Percentiles rank a stretch among this genome's conserved stretches.
These are phyloP conservation scores for Fusarium hainanense DNA, from an alignment of 2,329 filamentous ascomycete genomes.

Conservation along the genomic window DNA sequence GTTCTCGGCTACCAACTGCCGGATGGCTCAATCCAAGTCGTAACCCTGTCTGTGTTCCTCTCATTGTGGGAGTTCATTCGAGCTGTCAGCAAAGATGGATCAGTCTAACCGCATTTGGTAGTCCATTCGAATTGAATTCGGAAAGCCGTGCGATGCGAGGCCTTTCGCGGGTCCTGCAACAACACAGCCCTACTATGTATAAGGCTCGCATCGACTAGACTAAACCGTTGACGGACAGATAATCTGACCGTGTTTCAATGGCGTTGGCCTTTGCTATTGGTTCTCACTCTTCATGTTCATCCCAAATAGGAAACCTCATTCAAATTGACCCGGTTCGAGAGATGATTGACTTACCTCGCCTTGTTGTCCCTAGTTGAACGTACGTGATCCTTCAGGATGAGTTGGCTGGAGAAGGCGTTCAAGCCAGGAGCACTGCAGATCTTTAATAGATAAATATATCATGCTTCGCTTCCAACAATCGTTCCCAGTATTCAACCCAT, in stretches of 20 bases:
- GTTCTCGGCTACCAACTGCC: not conserved
- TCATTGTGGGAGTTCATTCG: constrained; percentile 13
- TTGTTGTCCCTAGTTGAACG: not conserved
- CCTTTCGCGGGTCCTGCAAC: not conserved
- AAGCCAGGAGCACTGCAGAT: not conserved
- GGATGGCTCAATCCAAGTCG: not conserved
- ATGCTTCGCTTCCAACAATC: not conserved
- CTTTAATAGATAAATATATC: constrained; percentile 22
- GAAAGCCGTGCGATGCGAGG: constrained; percentile 41
- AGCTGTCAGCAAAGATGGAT: not conserved
- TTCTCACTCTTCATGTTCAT: not conserved
- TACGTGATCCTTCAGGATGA: not conserved
- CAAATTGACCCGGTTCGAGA: constrained; percentile 13
- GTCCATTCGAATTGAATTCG: constrained; percentile 42
- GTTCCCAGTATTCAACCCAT: not conserved
- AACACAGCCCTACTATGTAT: constrained; percentile 36
- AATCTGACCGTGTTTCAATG: constrained; percentile 11
- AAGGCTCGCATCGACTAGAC: constrained; percentile 14
- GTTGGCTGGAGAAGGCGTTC: not conserved
- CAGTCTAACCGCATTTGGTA: constrained; percentile 28
- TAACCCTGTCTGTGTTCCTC: not conserved
- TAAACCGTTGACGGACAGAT: not conserved
- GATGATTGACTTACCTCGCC: constrained; percentile 1
- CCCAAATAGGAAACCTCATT: constrained; percentile 38
- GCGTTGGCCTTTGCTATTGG: constrained; percentile 19